A percentile compares a stretch with the other conserved stretches of the same genome.
Evolutionary conservation across 192 early-diverging fungal genomes (phyloP).

Genomic region (Funneliformis geosporum): DNA sequence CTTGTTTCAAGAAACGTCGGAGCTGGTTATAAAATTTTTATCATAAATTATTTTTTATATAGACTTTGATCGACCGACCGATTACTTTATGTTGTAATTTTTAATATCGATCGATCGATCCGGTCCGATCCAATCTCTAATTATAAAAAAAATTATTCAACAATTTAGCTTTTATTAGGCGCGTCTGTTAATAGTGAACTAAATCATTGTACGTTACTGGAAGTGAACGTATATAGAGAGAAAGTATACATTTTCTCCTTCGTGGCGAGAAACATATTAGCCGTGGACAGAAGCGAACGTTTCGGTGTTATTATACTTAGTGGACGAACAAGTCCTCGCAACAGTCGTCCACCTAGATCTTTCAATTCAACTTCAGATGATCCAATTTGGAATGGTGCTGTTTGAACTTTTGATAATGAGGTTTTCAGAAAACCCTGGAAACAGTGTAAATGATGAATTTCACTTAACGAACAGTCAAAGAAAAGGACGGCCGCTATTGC

Average conservation of each 20-base stretch:
- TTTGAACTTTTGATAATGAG: conserved; percentile 72
- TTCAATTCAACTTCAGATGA: conserved; percentile 39
- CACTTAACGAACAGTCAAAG: no score
- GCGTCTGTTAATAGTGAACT: conserved; percentile 52
- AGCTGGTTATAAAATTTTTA: no score
- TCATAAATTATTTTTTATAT: no score
- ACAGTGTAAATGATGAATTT: conserved; percentile 46
- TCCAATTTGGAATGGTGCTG: conserved; percentile 52
- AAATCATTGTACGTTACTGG: conserved; percentile 34
- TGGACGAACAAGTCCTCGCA: conserved; percentile 16
- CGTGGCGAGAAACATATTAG: conserved; percentile 9
- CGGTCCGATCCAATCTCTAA: no score
- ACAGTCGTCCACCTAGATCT: conserved; percentile 22
- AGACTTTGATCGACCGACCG: no score
- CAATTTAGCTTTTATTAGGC: conserved; percentile 26
- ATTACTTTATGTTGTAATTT: no score
- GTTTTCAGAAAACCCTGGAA: conserved; percentile 61
- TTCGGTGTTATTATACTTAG: conserved; percentile 29
- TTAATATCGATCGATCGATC: no score
- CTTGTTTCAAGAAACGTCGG: no score
- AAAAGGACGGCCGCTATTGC: no score
- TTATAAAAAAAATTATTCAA: background rate
- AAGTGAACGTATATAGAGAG: conserved; percentile 24
- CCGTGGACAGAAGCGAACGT: conserved; percentile 23
- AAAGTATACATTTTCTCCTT: conserved; percentile 16